Percentiles rank a stretch among this genome's conserved stretches.
Evolutionary conservation across 257 asterid species (phyloP).

Genomic region (Plantago ovata): DNA sequence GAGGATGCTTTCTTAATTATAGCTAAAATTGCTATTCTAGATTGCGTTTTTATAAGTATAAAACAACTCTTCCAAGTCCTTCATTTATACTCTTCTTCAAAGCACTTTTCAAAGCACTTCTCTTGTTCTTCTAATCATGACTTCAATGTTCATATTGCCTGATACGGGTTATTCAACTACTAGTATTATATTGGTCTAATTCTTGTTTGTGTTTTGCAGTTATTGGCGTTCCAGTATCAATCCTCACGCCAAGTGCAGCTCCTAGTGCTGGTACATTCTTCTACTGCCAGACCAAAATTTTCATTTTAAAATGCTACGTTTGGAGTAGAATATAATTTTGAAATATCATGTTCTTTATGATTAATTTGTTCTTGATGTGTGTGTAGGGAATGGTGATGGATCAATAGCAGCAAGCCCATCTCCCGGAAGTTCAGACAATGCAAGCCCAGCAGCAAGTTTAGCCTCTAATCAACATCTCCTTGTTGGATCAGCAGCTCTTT

Average conservation of each 20-base stretch:
- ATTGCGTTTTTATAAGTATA: no score
- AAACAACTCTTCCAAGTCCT: no score
- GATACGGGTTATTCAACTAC: no score
- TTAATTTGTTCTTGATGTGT: background rate
- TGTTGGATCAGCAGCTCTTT: slow-evolving; percentile 26
- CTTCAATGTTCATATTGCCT: no score
- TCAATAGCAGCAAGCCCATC: slow-evolving; percentile 16
- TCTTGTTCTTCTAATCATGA: no score
- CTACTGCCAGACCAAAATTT: background rate
- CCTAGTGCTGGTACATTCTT: slow-evolving; percentile 22
- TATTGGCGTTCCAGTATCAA: slow-evolving; percentile 34
- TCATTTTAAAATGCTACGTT: no score
- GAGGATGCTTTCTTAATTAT: no score
- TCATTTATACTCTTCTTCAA: no score
- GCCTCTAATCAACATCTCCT: slow-evolving; percentile 23
- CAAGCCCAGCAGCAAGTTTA: slow-evolving; percentile 15
- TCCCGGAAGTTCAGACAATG: slow-evolving; percentile 12
- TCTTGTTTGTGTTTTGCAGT: slow-evolving; percentile 21
- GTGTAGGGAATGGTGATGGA: slow-evolving; percentile 23
- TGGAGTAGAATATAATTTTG: no score
- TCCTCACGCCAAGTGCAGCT: slow-evolving; percentile 23
- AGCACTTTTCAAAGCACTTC: no score
- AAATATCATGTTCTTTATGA: no score
- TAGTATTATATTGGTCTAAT: background rate
- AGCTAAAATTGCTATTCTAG: no score